phyloP scores from a whole-genome alignment of 106 monocot genomes.

The Apostasia ramifera region DNA sequence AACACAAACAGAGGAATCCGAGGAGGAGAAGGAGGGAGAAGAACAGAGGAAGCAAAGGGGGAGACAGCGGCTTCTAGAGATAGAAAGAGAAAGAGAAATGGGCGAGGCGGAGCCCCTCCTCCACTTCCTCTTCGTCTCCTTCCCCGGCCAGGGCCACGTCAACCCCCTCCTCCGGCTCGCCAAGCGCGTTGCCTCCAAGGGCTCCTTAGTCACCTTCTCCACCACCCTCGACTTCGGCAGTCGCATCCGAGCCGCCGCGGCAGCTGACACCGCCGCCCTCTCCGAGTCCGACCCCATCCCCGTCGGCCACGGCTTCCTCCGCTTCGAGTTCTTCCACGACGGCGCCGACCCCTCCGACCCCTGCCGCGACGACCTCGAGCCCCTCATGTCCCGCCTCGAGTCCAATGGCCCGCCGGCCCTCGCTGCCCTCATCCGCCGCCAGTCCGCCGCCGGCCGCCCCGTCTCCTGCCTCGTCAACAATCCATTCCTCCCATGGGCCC shows the following conservation, averaged over 20 bases:
- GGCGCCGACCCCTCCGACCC: conserved; percentile 17
- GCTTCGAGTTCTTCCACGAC: conserved; percentile 66
- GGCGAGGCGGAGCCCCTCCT: not conserved
- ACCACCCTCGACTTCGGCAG: conserved; percentile 32
- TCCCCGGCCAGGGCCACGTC: conserved; percentile 65
- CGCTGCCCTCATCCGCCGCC: conserved; percentile 30
- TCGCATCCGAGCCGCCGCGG: conserved; percentile 22
- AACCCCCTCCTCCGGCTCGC: conserved; percentile 77
- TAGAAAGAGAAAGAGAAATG: not conserved
- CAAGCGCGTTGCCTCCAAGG: conserved; percentile 60
- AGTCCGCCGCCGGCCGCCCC: conserved; percentile 32
- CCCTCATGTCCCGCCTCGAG: conserved; percentile 24
- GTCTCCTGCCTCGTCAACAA: conserved; percentile 53
- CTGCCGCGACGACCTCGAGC: conserved; percentile 6
- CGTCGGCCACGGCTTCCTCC: conserved; percentile 49
- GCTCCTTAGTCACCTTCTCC: conserved; percentile 64
- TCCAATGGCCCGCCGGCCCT: conserved; percentile 19
- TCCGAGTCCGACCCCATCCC: conserved; percentile 17
- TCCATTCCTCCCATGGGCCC: conserved; percentile 70
- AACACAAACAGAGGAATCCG: no score
- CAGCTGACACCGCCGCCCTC: not conserved
- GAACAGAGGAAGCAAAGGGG: no score
- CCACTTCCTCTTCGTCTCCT: conserved; percentile 61
- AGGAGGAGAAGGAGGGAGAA: no score
- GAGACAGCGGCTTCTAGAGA: no score